Percentiles rank a stretch among this genome's conserved stretches.
Conservation (phyloP, 2,329 filamentous ascomycete genomes). For the Xylaria sp. region DNA sequence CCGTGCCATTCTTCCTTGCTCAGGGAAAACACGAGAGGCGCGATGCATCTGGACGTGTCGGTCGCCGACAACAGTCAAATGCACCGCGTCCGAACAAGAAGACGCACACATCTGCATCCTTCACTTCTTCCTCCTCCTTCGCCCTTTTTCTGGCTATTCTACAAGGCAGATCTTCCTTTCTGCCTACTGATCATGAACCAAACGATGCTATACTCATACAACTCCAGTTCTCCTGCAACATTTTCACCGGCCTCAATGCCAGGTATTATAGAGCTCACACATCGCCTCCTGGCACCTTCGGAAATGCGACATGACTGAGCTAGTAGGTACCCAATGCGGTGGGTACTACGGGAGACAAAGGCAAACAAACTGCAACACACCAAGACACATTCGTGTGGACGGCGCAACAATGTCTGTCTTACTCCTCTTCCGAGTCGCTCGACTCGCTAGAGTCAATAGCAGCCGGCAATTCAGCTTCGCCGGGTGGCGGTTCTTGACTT, state of each 20-base stretch:
- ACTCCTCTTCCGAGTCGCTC: slow-evolving; percentile 32
- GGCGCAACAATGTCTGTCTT: neutral
- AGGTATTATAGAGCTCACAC: neutral
- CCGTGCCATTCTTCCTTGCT: neutral
- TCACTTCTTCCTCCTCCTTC: neutral
- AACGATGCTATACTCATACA: slow-evolving; percentile 22
- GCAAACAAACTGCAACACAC: slow-evolving; percentile 1
- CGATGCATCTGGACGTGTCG: too few relatives aligned
- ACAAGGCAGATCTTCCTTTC: slow-evolving; percentile 8
- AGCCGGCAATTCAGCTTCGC: slow-evolving; percentile 23
- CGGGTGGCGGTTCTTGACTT: slow-evolving; percentile 33
- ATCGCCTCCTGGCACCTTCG: neutral
- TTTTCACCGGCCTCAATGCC: neutral
- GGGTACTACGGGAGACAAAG: neutral
- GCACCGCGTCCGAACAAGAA: neutral
- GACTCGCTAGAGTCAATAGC: slow-evolving; percentile 28
- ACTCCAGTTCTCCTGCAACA: neutral
- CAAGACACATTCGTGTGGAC: neutral
- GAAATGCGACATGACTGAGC: neutral
- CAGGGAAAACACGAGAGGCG: too few relatives aligned
- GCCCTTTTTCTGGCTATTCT: slow-evolving; percentile 11
- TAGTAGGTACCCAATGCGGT: neutral
- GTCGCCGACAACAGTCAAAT: slow-evolving; percentile 6
- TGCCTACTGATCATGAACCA: slow-evolving; percentile 7
- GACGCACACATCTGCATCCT: slow-evolving; percentile 2